Base-by-base conservation (phyloP, 1,284 basidiomycete genomes). In the Trametes sp. region DNA sequence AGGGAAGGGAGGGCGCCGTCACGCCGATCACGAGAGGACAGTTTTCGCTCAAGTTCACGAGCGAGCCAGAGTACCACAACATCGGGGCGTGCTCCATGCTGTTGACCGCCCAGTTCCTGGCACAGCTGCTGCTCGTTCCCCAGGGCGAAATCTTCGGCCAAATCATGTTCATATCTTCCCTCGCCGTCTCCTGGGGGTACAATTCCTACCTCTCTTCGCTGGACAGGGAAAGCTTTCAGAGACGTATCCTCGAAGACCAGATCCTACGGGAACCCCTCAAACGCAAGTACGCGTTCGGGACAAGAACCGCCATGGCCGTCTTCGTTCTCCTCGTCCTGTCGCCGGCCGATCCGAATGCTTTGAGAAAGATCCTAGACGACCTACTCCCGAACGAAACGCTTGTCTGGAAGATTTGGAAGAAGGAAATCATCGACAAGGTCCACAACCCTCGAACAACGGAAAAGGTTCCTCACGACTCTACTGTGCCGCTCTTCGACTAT, bases 121-220 rank as follows among this genome's bases (percentile, higher is more conserved):
- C 59, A 0, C 67, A 69, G 26, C 54, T 69, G 9, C 60, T 69
- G 41, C 61, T 66, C n/a, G 55, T 69, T 13, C 65, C 67, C 11
- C 64, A 66, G 11, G 65, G 64, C 16, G 44, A 53, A 44, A 49
- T 62, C 31, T 61, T 66, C 24, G 67, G 67, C 23, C 67, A 69
- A 48, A 31, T 66, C 33, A 57, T 66, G 61, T 69, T 66, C 57
- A 54, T 69, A 26, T 35, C 33, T 10, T 63, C 67, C 26, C 65
- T 69, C 45, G 63, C 55, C 0, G 57, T 65, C 19, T 69, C 67
- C 0, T 69, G 67, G 64, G 33, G 33, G 4, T 69, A 69, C 46
- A 66, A 65, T 36, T 54, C 62, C 2, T 65, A 59, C 46, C 61
- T 63, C 24, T 59, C 67, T 19, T 64, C 62, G 2, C 45, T 69